phyloP scores from a whole-genome alignment of 257 asterid species.

The Paulownia fortunei region DNA sequence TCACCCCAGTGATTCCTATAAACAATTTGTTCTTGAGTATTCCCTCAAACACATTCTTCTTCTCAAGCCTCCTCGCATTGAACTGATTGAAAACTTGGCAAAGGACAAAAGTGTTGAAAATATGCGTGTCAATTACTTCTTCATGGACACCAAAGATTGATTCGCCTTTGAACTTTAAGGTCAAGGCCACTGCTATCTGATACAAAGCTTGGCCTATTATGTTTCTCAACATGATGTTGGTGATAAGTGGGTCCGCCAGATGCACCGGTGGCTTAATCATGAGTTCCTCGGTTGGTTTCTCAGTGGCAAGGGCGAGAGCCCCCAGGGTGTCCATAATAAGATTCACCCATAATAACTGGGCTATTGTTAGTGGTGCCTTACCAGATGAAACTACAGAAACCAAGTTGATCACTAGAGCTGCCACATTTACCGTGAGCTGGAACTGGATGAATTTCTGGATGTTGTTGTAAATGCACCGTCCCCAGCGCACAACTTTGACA shows the following conservation, averaged over 20 bases:
- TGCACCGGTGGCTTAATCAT: slow-evolving; percentile 32
- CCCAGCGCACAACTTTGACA: slow-evolving; percentile 51
- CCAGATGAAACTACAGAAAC: slow-evolving; percentile 58
- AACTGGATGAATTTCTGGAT: slow-evolving; percentile 65
- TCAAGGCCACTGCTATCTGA: slow-evolving; percentile 29
- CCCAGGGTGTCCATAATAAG: slow-evolving; percentile 48
- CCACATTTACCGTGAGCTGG: slow-evolving; percentile 60
- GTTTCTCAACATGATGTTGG: slow-evolving; percentile 42
- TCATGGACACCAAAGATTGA: slow-evolving; percentile 23
- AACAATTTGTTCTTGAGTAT: too few relatives aligned
- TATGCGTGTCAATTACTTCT: slow-evolving; percentile 36
- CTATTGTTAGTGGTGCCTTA: slow-evolving; percentile 59
- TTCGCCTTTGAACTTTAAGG: slow-evolving; percentile 30
- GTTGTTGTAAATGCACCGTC: slow-evolving; percentile 57
- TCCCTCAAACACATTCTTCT: slow-evolving; percentile 48
- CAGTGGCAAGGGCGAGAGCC: slow-evolving; percentile 44
- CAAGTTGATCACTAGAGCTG: slow-evolving; percentile 52
- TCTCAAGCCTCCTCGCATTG: slow-evolving; percentile 49
- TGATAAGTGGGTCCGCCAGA: slow-evolving; percentile 31
- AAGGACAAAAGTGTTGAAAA: slow-evolving; percentile 49
- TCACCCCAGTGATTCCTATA: too few relatives aligned
- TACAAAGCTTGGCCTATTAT: slow-evolving; percentile 35
- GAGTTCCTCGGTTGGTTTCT: slow-evolving; percentile 31
- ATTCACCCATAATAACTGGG: slow-evolving; percentile 54
- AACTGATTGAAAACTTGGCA: slow-evolving; percentile 54